Conservation (phyloP, 2,329 filamentous ascomycete species). For the Aurifilum marmelostoma region DNA sequence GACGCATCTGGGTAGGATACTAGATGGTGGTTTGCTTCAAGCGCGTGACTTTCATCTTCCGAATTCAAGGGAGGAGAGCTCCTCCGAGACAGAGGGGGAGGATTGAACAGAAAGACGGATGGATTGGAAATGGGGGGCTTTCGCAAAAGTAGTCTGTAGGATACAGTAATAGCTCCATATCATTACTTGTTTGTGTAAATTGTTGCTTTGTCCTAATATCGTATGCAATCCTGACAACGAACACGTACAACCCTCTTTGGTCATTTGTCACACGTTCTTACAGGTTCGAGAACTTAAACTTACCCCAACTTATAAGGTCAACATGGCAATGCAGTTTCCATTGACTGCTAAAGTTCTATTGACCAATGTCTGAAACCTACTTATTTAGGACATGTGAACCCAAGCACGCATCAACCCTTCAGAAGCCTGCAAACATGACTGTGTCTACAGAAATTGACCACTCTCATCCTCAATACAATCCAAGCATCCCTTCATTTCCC, state of each 20-base stretch:
- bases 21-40: conserved; percentile 38
- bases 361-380: background rate
- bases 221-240: background rate
- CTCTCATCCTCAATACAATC: background rate
- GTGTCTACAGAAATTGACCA: background rate
- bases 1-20: conserved; percentile 46
- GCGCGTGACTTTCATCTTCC: conserved; percentile 28
- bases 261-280: too few species aligned
- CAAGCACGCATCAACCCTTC: background rate
- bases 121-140: background rate
- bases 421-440: background rate
- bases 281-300: too few species aligned
- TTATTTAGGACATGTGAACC: too few species aligned
- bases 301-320: background rate
- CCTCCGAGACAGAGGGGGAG: background rate
- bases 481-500: background rate
- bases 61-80: background rate
- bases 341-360: background rate
- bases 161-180: too few species aligned
- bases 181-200: background rate
- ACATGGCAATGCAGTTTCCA: background rate
- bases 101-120: background rate
- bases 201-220: background rate
- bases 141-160: background rate
- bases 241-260: too few species aligned